phyloP scores from a whole-genome alignment of 176 grass and related monocot species.

The Rhynchospora tenuis region DNA sequence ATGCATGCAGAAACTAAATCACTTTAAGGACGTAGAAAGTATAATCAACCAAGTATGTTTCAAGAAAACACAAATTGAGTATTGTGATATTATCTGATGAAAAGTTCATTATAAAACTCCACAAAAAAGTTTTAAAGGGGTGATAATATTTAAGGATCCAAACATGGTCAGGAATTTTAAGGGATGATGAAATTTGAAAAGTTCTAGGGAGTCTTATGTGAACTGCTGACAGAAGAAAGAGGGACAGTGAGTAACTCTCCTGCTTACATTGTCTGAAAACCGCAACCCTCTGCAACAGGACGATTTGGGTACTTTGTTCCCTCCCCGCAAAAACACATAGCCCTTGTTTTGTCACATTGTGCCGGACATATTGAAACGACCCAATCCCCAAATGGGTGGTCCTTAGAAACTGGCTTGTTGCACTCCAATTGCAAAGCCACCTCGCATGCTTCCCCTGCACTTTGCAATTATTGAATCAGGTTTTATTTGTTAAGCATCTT shows the following conservation, averaged over 20 bases:
- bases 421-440: constrained; percentile 55
- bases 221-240: background rate
- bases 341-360: constrained; percentile 75
- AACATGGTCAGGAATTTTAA: background rate
- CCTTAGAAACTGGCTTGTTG: constrained; percentile 56
- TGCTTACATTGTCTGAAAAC: constrained; percentile 81
- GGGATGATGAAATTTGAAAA: background rate
- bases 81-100: background rate
- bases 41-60: background rate
- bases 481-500: background rate
- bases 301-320: constrained; percentile 87
- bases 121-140: background rate
- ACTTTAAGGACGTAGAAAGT: constrained; percentile 23
- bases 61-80: background rate
- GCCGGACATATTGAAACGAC: constrained; percentile 80
- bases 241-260: background rate
- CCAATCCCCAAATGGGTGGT: constrained; percentile 61
- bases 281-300: constrained; percentile 80
- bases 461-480: background rate
- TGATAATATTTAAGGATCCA: background rate
- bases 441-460: constrained; percentile 67
- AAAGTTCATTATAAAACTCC: background rate
- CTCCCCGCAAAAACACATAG: constrained; percentile 94
- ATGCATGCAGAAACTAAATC: constrained; percentile 22
- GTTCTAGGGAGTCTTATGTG: background rate